phyloP scores from a whole-genome alignment of 768 basidiomycete species.

The Rhodotorula babjevae region DNA sequence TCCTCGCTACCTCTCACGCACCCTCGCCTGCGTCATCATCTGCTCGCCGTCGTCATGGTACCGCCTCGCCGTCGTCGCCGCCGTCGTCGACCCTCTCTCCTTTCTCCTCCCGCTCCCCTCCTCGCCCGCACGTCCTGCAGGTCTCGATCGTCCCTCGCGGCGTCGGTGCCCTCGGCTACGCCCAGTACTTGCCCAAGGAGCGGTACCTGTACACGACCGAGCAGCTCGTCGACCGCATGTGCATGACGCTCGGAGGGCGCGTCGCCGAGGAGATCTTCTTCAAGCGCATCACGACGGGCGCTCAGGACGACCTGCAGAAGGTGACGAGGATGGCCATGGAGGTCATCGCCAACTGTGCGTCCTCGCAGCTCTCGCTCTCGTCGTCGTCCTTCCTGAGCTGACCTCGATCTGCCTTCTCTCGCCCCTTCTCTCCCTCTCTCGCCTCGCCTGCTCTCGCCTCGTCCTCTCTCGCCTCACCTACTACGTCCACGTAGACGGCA shows the following conservation, averaged over 20 bases:
- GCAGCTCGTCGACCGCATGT: slow-evolving; percentile 90
- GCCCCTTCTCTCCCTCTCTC: background rate
- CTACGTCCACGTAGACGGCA: slow-evolving; percentile 63
- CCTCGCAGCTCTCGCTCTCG: background rate
- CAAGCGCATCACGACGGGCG: slow-evolving; percentile 87
- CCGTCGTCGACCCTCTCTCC: no score
- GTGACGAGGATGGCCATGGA: slow-evolving; percentile 98
- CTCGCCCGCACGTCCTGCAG: slow-evolving; percentile 54
- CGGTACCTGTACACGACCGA: slow-evolving; percentile 84
- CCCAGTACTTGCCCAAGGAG: slow-evolving; percentile 45
- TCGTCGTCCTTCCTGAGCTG: background rate
- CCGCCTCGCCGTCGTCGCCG: no score
- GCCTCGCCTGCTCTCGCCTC: slow-evolving; percentile 53
- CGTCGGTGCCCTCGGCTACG: slow-evolving; percentile 82
- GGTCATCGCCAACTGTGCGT: slow-evolving; percentile 41
- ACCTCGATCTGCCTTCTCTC: background rate
- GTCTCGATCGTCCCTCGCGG: slow-evolving; percentile 93
- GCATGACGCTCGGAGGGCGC: slow-evolving; percentile 96
- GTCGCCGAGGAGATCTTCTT: slow-evolving; percentile 99
- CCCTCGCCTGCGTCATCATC: no score
- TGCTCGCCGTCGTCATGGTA: no score
- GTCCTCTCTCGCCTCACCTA: no score
- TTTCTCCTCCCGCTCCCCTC: background rate
- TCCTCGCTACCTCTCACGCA: no score
- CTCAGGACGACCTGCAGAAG: slow-evolving; percentile 96